Evolutionary conservation across 2,329 filamentous ascomycete genomes (phyloP), one percentile per base, ranked within the genome.

Genomic region (Scedosporium apiospermum): DNA sequence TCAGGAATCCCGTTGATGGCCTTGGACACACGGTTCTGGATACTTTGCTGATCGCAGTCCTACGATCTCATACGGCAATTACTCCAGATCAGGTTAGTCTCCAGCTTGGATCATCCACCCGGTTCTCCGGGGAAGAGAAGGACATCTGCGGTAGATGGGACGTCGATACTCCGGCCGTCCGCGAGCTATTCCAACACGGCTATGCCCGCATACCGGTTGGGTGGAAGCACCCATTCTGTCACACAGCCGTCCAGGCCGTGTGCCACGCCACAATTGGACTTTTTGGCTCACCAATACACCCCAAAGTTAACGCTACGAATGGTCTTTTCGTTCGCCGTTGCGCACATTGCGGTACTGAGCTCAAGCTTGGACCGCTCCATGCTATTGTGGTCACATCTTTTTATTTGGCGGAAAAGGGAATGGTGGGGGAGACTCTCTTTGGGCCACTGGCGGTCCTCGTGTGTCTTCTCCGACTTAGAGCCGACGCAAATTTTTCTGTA

Each of bases 181-280:
- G 75, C 5, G 51, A 64, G 1, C 67, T 76, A 2, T 63, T 73
- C 10, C 66, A 65, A 1, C 65, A 62, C 1, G 74, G 73, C 0
- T 62, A 61, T 14, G 18, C 65, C 3, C 63, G 57, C 1, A 71
- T 75, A 21, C 76, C 76, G 0, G 61, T 64, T 2, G 14, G 58
- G 0, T 79, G 76, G 76, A 79, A 79, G 64, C 76, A 78, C 64
- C 74, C 72, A 57, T 78, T 79, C 63, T 79, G 76, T 61, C 74
- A 79, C 61, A 77, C 75, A 5, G 75, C 75, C 1, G 67, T 69
- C 5, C 74, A 76, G 66, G 68, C 74, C 0, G 68, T 78, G 5
- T 74, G 70, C 26, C 72, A 78, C 64, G 71, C 63, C 41, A 73
- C 77, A 41, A 58, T 63, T 7, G 26, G n/a, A 4, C 65, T 75